Conservation (phyloP, 345 rosid species). For the Eucalyptus albens region DNA sequence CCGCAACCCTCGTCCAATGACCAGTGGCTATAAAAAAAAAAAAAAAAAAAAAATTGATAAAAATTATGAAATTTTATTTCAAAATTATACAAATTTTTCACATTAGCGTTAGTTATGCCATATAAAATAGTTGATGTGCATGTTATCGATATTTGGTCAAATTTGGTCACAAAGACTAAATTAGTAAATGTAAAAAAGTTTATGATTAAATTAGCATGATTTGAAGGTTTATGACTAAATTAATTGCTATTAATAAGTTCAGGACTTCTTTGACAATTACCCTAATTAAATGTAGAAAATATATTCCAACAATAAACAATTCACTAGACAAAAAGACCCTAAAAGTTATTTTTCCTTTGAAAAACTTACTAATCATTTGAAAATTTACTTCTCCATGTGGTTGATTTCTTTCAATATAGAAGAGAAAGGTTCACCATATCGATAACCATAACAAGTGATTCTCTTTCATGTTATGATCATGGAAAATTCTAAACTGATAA, state of each 20-base stretch:
- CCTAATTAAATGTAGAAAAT: neutral
- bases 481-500: too few relatives aligned
- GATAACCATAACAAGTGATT: neutral
- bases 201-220: neutral
- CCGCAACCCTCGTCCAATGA: rapidly evolving
- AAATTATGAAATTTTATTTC: too few relatives aligned
- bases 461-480: neutral
- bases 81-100: neutral
- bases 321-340: neutral
- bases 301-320: neutral
- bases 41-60: too few relatives aligned
- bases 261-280: neutral
- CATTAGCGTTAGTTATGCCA: rapidly evolving
- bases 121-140: too few relatives aligned
- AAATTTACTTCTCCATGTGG: neutral
- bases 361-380: neutral
- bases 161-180: neutral
- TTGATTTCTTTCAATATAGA: neutral
- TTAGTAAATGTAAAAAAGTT: neutral
- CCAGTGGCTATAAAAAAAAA: too few relatives aligned
- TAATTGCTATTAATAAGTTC: too few relatives aligned
- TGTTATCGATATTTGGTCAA: too few relatives aligned
- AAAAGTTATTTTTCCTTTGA: neutral
- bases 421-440: neutral
- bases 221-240: too few relatives aligned